Evolutionary conservation across 805 yeast species (phyloP).

Genomic region (Ogataea degrootiae): DNA sequence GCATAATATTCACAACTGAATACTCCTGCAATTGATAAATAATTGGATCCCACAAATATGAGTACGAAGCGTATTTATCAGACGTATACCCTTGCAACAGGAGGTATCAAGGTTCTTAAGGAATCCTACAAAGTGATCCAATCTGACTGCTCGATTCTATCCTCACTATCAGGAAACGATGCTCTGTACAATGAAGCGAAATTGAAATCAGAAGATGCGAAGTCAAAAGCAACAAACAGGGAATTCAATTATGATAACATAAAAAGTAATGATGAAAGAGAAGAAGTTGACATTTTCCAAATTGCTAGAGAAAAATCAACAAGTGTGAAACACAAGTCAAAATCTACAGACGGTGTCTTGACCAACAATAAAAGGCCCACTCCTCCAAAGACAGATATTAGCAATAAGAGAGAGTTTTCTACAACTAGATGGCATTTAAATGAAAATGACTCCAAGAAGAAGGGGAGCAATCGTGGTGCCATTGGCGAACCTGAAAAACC

Average conservation of each 20-base stretch:
- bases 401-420: constrained; percentile 20
- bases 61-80: constrained; percentile 24
- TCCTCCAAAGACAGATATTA: constrained; percentile 8
- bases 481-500: constrained; percentile 32
- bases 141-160: constrained; percentile 19
- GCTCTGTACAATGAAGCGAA: constrained; percentile 24
- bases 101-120: constrained; percentile 24
- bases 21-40: no score
- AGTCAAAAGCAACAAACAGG: constrained; percentile 14
- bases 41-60: constrained; percentile 10
- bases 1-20: no score
- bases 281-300: constrained; percentile 28
- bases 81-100: constrained; percentile 21
- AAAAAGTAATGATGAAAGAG: constrained; percentile 9
- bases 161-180: constrained; percentile 20
- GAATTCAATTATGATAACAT: constrained; percentile 6
- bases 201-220: constrained; percentile 20
- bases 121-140: constrained; percentile 15
- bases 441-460: constrained; percentile 2
- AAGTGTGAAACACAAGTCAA: constrained; percentile 16
- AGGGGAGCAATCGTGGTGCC: constrained; percentile 1
- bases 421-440: constrained; percentile 2
- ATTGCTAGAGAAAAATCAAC: constrained; percentile 30
- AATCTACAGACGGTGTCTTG: constrained; percentile 10
- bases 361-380: constrained; percentile 18